Evolutionary conservation across 345 rosid species (phyloP).

Genomic region (Camelina laxa): DNA sequence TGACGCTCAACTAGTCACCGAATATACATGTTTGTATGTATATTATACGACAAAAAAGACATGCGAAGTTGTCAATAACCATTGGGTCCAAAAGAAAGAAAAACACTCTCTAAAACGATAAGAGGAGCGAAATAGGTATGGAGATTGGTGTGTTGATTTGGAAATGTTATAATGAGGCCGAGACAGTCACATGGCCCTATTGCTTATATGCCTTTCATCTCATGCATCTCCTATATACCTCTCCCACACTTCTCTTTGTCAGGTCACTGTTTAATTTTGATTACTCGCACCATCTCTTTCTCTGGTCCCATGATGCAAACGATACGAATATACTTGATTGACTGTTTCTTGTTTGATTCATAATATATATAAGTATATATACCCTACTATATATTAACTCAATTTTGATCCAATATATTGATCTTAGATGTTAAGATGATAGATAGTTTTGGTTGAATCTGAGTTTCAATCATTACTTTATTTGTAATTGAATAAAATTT

Average conservation of each 20-base stretch:
- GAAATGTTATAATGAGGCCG: constrained; percentile 46
- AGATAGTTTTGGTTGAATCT: constrained; percentile 29
- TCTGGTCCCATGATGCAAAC: constrained; percentile 34
- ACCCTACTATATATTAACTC: constrained; percentile 23
- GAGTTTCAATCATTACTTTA: constrained; percentile 26
- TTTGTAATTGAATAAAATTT: neutral
- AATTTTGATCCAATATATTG: constrained; percentile 9
- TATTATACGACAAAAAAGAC: constrained; percentile 36
- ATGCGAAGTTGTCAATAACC: constrained; percentile 37
- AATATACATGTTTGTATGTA: constrained; percentile 28
- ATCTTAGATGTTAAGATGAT: constrained; percentile 7
- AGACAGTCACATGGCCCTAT: constrained; percentile 45
- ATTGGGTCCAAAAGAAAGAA: constrained; percentile 1
- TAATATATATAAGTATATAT: neutral
- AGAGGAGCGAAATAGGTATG: constrained; percentile 25
- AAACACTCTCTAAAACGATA: constrained; percentile 29
- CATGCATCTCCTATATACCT: neutral
- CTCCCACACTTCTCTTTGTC: constrained; percentile 42
- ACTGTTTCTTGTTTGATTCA: constrained; percentile 21
- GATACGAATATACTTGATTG: constrained; percentile 35
- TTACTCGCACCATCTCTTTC: constrained; percentile 39
- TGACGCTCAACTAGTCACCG: constrained; percentile 24
- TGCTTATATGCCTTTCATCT: constrained; percentile 41
- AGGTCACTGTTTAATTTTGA: constrained; percentile 37
- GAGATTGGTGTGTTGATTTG: constrained; percentile 31